Evolutionary conservation across 179 eudicot species (phyloP), one percentile per base, ranked within the genome.

Genomic region (Sideroxylon spinosum): DNA sequence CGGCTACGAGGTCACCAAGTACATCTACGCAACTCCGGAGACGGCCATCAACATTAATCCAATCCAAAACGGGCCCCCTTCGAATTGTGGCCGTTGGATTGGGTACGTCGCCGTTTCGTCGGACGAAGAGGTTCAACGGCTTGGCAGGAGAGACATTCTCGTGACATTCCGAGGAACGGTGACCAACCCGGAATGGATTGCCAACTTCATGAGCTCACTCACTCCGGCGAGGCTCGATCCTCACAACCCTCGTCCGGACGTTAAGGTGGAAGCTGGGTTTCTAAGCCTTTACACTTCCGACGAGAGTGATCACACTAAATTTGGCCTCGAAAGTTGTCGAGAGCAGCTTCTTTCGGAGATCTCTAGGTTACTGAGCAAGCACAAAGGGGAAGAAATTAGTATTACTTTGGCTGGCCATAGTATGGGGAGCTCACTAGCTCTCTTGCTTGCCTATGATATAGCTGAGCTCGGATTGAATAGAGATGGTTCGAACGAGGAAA

Each of bases 391-490:
- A 71, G 84, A 83, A 17, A 17, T 86, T 9, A 86, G 88, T 59
- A 83, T 86, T 50, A 83, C 84, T 1, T 19, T 86, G 7, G 82
- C 84, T 0, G 88, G 88, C 0, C 88, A 86, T n/a, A 86, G 88
- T 79, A 83, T 86, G 88, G 88, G 88, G 70, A 86, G 88, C 64
- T 83, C 88, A 29, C 19, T 86, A 6, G 86, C 84, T 5, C 72
- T 83, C 2, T 68, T 86, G 12, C 75, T 86, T 46, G 88, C 86
- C 5, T 86, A 86, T 75, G 88, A 86, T 62, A 78, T 83, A n/a
- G 81, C 86, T 0, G 86, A 86, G 81, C 79, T 86, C 14, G 88
- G 84, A 4, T 22, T 86, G 29, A 86, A 86, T 19, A 55, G 16
- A 44, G 29, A 13, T 50, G 22, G 29, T 29, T 19, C 49, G 0